These are phyloP conservation scores for Penicillium sp. DNA, from an alignment of 2,329 filamentous ascomycete genomes.

Conservation along the genomic window DNA sequence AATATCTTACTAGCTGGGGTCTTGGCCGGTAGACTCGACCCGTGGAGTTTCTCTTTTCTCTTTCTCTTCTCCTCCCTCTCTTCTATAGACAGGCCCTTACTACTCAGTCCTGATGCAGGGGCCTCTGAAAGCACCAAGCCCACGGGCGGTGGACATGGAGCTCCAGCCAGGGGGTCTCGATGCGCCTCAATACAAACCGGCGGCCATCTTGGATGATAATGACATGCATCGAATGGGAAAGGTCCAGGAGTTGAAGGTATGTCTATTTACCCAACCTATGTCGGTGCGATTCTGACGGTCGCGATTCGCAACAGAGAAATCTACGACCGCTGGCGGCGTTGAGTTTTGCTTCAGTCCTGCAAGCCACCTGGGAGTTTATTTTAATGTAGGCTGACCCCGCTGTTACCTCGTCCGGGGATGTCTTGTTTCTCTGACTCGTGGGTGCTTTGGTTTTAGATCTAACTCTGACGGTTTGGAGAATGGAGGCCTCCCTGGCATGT, in stretches of 20 bases:
- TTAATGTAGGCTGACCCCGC: constrained; percentile 35
- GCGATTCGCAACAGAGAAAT: constrained; percentile 26
- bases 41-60: too few relatives aligned
- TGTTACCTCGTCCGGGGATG: too few relatives aligned
- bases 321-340: constrained; percentile 34
- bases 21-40: too few relatives aligned
- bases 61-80: background rate
- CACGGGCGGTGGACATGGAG: background rate
- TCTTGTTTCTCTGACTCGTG: background rate
- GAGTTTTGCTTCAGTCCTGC: constrained; percentile 36
- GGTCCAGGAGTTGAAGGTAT: constrained; percentile 29
- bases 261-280: background rate
- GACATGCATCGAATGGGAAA: constrained; percentile 34
- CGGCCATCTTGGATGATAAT: constrained; percentile 20
- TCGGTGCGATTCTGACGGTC: background rate
- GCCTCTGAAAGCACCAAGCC: background rate
- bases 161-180: background rate
- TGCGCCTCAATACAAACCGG: background rate
- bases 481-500: constrained; percentile 27
- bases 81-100: background rate
- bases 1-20: too few relatives aligned
- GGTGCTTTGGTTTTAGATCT: constrained; percentile 13
- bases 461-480: constrained; percentile 26
- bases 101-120: background rate
- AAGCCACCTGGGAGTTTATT: constrained; percentile 39